Conservation (phyloP, 352 stramenopile genomes). For the Phytophthora capsici region DNA sequence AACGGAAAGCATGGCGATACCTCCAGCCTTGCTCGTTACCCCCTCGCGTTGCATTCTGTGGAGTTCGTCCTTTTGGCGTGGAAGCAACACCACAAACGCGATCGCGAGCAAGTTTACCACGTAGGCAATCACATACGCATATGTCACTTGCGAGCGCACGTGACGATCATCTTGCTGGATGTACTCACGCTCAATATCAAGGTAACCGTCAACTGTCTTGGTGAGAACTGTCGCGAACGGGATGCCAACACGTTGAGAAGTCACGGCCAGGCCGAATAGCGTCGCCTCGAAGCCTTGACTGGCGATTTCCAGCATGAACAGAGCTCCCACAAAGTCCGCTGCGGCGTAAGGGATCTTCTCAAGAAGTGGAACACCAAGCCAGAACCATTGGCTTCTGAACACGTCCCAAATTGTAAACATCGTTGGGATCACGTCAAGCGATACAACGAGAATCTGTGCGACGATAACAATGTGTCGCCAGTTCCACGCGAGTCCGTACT, state of each 20-base stretch:
- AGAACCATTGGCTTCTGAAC: constrained; percentile 71
- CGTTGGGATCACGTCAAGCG: constrained; percentile 51
- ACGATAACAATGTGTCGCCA: constrained; percentile 55
- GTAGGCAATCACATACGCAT: constrained; percentile 69
- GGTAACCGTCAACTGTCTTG: constrained; percentile 62
- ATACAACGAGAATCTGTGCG: constrained; percentile 50
- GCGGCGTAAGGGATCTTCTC: constrained; percentile 56
- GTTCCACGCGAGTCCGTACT: constrained; percentile 52
- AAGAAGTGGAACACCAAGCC: constrained; percentile 63
- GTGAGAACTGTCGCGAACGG: constrained; percentile 64
- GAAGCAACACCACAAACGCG: constrained; percentile 54
- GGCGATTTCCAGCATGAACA: constrained; percentile 67
- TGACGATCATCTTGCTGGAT: constrained; percentile 49
- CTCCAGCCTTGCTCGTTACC: constrained; percentile 39
- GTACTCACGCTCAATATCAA: constrained; percentile 57
- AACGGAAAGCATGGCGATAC: constrained; percentile 35
- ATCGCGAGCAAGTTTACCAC: constrained; percentile 52
- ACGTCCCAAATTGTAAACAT: constrained; percentile 77
- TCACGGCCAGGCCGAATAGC: constrained; percentile 56
- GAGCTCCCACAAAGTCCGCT: constrained; percentile 44
- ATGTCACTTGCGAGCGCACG: constrained; percentile 59
- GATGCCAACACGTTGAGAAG: constrained; percentile 44
- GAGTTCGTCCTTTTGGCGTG: constrained; percentile 60
- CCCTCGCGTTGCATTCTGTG: constrained; percentile 51
- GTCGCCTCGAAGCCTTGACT: constrained; percentile 59